phyloP scores from a whole-genome alignment of 148 eudicot species.

The Silene uniflora region DNA sequence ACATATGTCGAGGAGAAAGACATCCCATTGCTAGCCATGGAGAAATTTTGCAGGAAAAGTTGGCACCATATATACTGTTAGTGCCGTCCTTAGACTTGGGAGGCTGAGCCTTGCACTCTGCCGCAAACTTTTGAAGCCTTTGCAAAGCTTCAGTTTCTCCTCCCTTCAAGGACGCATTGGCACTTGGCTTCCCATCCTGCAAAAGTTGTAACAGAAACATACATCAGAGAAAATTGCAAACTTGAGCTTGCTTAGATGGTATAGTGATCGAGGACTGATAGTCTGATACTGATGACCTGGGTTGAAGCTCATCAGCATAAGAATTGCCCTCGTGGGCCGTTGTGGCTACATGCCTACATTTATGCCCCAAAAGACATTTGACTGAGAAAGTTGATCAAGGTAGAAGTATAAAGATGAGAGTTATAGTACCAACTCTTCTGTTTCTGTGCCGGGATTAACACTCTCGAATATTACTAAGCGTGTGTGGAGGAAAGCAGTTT shows the following conservation, averaged over 20 bases:
- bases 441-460: too few relatives aligned
- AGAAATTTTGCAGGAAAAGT: conserved; percentile 93
- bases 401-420: background rate
- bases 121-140: conserved; percentile 78
- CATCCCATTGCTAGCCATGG: conserved; percentile 98
- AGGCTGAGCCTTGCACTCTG: conserved; percentile 83
- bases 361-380: too few relatives aligned
- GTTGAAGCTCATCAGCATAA: too few relatives aligned
- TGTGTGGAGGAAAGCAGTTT: too few relatives aligned
- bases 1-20: conserved; percentile 90
- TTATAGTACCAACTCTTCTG: background rate
- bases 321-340: too few relatives aligned
- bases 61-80: conserved; percentile 85
- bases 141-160: conserved; percentile 95
- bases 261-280: too few relatives aligned
- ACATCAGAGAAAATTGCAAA: background rate
- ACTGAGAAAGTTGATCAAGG: background rate
- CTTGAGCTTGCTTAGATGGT: too few relatives aligned
- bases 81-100: conserved; percentile 59
- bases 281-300: too few relatives aligned
- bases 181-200: conserved; percentile 31
- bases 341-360: too few relatives aligned
- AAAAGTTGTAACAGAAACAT: background rate
- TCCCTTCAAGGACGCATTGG: conserved; percentile 69
- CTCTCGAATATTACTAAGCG: too few relatives aligned